A percentile compares a stretch with the other conserved stretches of the same genome.
Conservation (phyloP, 75 land plant species). For the Pinus tabuliformis region DNA sequence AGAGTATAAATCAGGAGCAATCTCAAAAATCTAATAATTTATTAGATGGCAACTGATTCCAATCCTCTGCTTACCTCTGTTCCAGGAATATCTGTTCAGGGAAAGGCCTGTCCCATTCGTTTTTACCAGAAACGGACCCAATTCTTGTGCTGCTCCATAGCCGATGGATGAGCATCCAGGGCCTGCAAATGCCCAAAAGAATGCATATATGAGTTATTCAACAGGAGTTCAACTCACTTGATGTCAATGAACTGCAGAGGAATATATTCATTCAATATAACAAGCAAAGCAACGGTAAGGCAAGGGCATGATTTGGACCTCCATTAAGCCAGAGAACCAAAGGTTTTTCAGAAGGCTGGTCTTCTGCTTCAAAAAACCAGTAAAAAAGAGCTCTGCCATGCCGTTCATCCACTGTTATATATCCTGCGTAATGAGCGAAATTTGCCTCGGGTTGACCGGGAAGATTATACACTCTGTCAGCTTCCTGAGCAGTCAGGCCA, state of each 20-base stretch:
- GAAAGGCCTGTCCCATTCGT: constrained; percentile 52
- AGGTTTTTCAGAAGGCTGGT: constrained; percentile 31
- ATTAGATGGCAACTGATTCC: background rate
- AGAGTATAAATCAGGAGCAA: background rate
- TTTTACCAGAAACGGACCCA: constrained; percentile 66
- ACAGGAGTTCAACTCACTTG: too few species aligned
- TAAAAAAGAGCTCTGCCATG: constrained; percentile 84
- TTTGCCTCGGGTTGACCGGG: constrained; percentile 66
- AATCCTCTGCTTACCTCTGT: background rate
- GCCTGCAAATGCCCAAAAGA: constrained; percentile 35
- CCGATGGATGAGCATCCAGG: constrained; percentile 84
- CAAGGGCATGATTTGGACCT: background rate
- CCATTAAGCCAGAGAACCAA: constrained; percentile 80
- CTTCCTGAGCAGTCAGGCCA: background rate
- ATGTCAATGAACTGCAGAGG: too few species aligned
- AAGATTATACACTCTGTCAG: constrained; percentile 42
- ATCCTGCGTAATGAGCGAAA: constrained; percentile 65
- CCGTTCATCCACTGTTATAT: constrained; percentile 63
- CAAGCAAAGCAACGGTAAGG: too few species aligned
- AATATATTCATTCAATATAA: too few species aligned
- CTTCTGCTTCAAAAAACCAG: constrained; percentile 77
- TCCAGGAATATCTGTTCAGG: constrained; percentile 21
- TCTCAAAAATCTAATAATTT: constrained; percentile 5
- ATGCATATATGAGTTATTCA: too few species aligned
- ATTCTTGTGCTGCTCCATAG: constrained; percentile 69